These are phyloP conservation scores for Aureobasidium lini DNA, from an alignment of 2,329 filamentous ascomycete species.

Conservation along the genomic window DNA sequence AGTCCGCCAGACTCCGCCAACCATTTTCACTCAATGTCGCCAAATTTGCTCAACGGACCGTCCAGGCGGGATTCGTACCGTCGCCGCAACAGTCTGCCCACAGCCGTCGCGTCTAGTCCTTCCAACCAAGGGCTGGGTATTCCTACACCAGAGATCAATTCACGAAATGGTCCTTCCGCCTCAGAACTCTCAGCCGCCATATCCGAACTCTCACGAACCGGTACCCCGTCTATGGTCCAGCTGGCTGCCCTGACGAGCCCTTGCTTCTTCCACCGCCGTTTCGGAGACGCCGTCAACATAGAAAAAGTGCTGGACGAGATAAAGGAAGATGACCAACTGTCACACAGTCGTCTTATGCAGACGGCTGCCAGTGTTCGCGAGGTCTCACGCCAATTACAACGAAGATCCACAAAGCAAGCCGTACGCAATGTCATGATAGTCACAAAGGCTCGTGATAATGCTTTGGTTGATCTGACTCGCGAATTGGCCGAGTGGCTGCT, in stretches of 20 bases:
- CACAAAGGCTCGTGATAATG: slow-evolving; percentile 93
- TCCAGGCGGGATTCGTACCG: slow-evolving; percentile 12
- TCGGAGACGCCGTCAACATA: slow-evolving; percentile 92
- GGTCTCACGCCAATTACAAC: slow-evolving; percentile 89
- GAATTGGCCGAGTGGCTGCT: slow-evolving; percentile 86
- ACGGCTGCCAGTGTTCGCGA: slow-evolving; percentile 92
- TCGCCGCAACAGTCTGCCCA: slow-evolving; percentile 17
- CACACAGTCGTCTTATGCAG: slow-evolving; percentile 87
- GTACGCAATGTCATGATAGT: slow-evolving; percentile 97
- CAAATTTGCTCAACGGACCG: neutral
- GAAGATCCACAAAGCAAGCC: slow-evolving; percentile 82
- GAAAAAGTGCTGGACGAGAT: slow-evolving; percentile 94
- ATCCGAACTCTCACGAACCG: slow-evolving; percentile 14
- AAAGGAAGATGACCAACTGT: slow-evolving; percentile 77
- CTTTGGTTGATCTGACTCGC: slow-evolving; percentile 78
- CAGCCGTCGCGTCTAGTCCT: slow-evolving; percentile 14
- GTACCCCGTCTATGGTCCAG: slow-evolving; percentile 21
- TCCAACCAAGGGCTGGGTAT: slow-evolving; percentile 12
- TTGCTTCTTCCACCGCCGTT: slow-evolving; percentile 96
- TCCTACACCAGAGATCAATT: slow-evolving; percentile 2
- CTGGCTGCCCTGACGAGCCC: slow-evolving; percentile 75
- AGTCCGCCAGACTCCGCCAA: neutral
- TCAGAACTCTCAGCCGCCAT: slow-evolving; percentile 15
- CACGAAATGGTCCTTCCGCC: slow-evolving; percentile 14
- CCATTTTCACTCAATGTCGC: slow-evolving; percentile 3